Evolutionary conservation across 176 grass and related monocot genomes (phyloP).

Genomic region (Otatea glauca): DNA sequence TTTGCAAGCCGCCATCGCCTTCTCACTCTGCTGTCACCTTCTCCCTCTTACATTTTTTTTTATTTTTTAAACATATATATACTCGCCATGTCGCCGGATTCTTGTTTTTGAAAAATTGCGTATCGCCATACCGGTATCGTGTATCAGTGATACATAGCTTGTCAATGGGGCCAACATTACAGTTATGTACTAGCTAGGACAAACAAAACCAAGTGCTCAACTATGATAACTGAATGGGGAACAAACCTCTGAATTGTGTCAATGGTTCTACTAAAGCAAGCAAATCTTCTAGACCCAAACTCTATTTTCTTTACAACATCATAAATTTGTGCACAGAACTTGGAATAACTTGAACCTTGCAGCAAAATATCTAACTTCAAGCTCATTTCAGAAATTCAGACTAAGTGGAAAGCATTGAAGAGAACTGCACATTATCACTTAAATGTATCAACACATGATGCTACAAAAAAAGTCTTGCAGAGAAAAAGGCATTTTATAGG

Average conservation of each 20-base stretch:
- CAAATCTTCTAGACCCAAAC: not conserved
- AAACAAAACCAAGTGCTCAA: not conserved
- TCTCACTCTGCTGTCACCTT: too few species aligned
- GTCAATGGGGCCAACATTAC: not conserved
- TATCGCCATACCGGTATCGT: too few species aligned
- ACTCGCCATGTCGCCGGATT: too few species aligned
- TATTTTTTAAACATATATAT: too few species aligned
- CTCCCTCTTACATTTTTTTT: too few species aligned
- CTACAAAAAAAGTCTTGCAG: not conserved
- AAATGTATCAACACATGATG: not conserved
- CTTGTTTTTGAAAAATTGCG: too few species aligned
- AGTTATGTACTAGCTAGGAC: not conserved
- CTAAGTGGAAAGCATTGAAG: not conserved
- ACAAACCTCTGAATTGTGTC: not conserved
- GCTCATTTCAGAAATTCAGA: slow-evolving; percentile 1
- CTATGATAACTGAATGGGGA: not conserved
- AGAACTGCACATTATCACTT: not conserved
- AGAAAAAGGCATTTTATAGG: not conserved
- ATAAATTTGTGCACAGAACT: not conserved
- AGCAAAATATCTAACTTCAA: not conserved
- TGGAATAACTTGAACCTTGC: not conserved
- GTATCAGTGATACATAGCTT: not conserved
- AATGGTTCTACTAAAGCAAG: slow-evolving; percentile 5
- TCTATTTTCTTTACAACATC: not conserved
- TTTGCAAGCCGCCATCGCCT: too few species aligned